Conservation (phyloP, 805 yeast genomes). For the Scheffersomyces stipitis region DNA sequence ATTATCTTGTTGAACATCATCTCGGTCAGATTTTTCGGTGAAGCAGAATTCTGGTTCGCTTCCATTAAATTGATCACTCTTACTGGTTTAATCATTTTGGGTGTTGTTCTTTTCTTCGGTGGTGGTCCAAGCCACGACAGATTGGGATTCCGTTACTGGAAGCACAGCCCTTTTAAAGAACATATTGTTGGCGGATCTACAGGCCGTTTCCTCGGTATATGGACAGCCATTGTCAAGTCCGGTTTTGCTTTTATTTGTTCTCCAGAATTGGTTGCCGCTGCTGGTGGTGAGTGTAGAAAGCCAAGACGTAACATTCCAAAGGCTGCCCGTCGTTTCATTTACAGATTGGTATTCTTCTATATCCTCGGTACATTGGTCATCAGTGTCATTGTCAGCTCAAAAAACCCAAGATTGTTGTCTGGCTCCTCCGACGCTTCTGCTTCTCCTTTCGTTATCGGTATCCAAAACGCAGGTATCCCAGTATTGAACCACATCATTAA, state of each 20-base stretch:
- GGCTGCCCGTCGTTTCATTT: slow-evolving; percentile 59
- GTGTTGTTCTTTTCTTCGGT: slow-evolving; percentile 37
- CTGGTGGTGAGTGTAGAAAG: slow-evolving; percentile 58
- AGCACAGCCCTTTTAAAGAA: slow-evolving; percentile 35
- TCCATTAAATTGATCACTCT: slow-evolving; percentile 31
- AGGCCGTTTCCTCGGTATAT: slow-evolving; percentile 19
- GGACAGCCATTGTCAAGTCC: slow-evolving; percentile 27
- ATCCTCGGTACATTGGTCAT: slow-evolving; percentile 40
- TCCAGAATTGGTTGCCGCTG: slow-evolving; percentile 56
- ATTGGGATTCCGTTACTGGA: slow-evolving; percentile 48
- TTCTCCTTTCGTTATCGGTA: slow-evolving; percentile 82
- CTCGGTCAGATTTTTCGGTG: slow-evolving; percentile 35
- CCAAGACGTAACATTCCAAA: slow-evolving; percentile 63
- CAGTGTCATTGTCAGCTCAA: slow-evolving; percentile 36
- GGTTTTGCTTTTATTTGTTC: slow-evolving; percentile 26
- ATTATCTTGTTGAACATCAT: slow-evolving; percentile 25
- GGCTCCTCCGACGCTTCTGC: slow-evolving; percentile 37
- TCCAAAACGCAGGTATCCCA: slow-evolving; percentile 63
- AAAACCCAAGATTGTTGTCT: slow-evolving; percentile 20
- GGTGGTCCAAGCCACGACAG: slow-evolving; percentile 40
- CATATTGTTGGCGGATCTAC: slow-evolving; percentile 38
- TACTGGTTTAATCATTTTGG: slow-evolving; percentile 31
- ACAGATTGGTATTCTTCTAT: slow-evolving; percentile 45
- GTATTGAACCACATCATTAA: slow-evolving; percentile 77
- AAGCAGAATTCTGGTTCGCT: slow-evolving; percentile 37